Base-by-base conservation (phyloP, 2,329 filamentous ascomycete genomes). In the Aspergillus novofumigatus region DNA sequence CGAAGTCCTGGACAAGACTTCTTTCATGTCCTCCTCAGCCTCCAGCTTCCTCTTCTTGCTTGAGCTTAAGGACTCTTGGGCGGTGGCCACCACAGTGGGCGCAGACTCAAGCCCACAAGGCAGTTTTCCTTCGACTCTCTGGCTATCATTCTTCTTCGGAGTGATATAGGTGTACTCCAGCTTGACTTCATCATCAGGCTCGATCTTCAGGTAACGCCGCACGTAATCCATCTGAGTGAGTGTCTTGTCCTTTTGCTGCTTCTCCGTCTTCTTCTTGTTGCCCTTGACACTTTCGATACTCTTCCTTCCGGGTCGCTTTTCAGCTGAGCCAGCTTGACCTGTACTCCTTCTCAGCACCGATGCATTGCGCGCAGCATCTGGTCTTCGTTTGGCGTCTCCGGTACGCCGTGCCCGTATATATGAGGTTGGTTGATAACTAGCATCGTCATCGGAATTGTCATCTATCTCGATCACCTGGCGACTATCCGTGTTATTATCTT, bases 191-290 rank as follows among this genome's bases (percentile, higher is more conserved):
- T 74, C 72, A 44, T 74, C 69, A 3, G 70, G 65, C 42, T 70
- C 67, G 49, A 73, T 67, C 23, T 67, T 66, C 56, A 74, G 61
- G 48, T 68, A 71, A 4, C 70, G 71, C 35, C 67, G 67, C 35
- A 76, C 73, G 61, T 73, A 76, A 53, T 75, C 69, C 73, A 76
- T 76, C 60, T 76, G 74, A 2, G 74, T 76, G n/a, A 76, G 65
- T 0, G 74, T 76, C 48, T 75, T 75, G 53, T 75, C 64, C 20
- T 62, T 61, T 44, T 62, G 58, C 26, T 65, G 58, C 17, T 66
- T 68, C 8, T 60, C 60, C 28, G 64, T 62, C 6, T 57, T 59
- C 51, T 69, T 68, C 11, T 64, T 64, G 23, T 59, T 65, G 14
- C 62, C 55, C 41, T 57, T 67, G 6, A 47, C 52, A 49, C 55